Evolutionary conservation across 2,329 filamentous ascomycete species (phyloP), one percentile per base, ranked within the genome.

Genomic region (Coniochaeta pulveracea): DNA sequence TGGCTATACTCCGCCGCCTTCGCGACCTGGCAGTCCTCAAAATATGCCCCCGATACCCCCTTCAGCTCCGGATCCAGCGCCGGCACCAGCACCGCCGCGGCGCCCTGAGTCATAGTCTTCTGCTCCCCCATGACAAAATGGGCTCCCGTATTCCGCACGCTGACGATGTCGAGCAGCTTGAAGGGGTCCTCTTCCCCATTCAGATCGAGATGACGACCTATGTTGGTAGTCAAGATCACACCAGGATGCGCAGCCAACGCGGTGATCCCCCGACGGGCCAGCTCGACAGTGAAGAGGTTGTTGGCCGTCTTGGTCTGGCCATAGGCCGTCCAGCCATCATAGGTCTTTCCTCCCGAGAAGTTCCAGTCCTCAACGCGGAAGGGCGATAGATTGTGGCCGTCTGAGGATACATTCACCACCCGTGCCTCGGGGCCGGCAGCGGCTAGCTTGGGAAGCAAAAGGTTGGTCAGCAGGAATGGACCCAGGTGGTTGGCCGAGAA

Each of bases 381-480:
- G 2, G 42, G 37, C 3, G 22, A 48, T 14, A 34, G 43, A 37
- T 39, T 57, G 49, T 19, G 51, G 45, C 26, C 51, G 39, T 36
- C 50, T 50, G 51, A 54, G n/a, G 50, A 53, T 6, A 68, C 50
- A 36, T 56, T 65, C 22, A 68, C 50, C 7, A 68, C 45, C 0
- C 64, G 21, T 5, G 40, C 48, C 8, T 34, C 39, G 18, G 40
- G 33, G 1, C 47, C 43, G 9, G 56, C 46, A 4, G 47, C 49
- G 12, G 63, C 44, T 4, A 67, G 38, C 42, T 63, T 63, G 0
- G 48, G 48, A 49, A 64, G 57, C 28, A 68, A 45, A 14, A 63
- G 45, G 39, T 62, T 62, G 10, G 60, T 58, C 22, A 69, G 50
- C 3, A 68, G 49, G 31, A 61, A 69, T 42, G 64, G 64, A 0